These are phyloP conservation scores for Alnus rubra DNA, from an alignment of 306 rosid genomes.

Conservation along the genomic window DNA sequence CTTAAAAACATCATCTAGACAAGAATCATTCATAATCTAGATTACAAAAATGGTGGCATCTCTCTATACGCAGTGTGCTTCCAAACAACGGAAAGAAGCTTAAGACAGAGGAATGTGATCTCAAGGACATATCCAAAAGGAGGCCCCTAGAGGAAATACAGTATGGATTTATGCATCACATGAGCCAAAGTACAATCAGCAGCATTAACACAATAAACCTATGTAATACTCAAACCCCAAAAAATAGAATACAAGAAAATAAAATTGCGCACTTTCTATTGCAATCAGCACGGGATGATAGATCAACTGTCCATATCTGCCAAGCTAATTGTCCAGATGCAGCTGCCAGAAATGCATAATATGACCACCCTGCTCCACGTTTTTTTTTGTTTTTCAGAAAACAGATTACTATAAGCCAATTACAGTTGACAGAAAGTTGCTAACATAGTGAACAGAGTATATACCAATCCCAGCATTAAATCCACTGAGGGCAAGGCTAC, in stretches of 20 bases:
- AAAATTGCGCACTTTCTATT: conserved; percentile 62
- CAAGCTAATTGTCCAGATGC: conserved; percentile 87
- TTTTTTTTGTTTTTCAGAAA: conserved; percentile 10
- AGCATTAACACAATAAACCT: neutral
- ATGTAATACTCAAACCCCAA: neutral
- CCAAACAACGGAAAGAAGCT: neutral
- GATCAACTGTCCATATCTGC: conserved; percentile 80
- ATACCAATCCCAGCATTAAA: conserved; percentile 79
- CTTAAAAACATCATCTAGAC: neutral
- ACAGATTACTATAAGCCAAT: conserved; percentile 17
- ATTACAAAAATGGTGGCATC: neutral
- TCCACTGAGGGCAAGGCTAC: conserved; percentile 78
- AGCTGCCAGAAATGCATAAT: conserved; percentile 66
- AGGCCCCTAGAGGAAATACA: conserved; percentile 17
- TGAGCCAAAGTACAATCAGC: neutral
- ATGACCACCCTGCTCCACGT: conserved; percentile 75
- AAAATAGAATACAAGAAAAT: neutral
- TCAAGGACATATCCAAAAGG: conserved; percentile 1
- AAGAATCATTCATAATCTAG: neutral
- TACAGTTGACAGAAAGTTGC: neutral
- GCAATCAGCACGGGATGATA: conserved; percentile 78
- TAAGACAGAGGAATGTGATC: neutral
- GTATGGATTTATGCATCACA: conserved; percentile 14
- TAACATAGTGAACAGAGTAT: neutral
- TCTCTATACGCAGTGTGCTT: neutral